Conservation (phyloP, 768 basidiomycete genomes). For the Pleurotus cornucopiae region DNA sequence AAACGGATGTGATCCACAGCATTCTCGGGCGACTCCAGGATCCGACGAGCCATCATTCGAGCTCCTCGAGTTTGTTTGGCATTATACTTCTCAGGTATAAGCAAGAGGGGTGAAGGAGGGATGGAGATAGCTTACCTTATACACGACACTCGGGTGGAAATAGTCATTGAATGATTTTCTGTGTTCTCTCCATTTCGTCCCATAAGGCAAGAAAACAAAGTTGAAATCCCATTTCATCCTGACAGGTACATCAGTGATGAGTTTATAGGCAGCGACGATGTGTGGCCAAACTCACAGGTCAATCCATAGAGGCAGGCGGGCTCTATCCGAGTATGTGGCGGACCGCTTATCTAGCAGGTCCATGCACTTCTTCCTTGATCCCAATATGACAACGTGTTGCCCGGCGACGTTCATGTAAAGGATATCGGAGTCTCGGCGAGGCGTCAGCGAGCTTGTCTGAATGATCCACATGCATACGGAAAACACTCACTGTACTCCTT, state of each 20-base stretch:
- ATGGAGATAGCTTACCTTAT: neutral
- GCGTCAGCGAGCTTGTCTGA: neutral
- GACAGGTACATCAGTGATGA: neutral
- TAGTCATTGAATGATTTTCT: conserved; percentile 21
- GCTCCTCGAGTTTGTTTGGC: neutral
- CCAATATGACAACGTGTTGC: conserved; percentile 8
- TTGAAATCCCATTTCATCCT: conserved; percentile 15
- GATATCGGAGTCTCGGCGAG: conserved; percentile 9
- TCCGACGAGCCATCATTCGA: neutral
- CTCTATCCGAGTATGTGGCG: conserved; percentile 14
- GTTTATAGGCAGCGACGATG: neutral
- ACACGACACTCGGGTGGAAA: conserved; percentile 15
- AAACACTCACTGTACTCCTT: conserved; percentile 23
- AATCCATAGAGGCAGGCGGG: neutral
- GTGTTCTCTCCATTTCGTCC: conserved; percentile 18
- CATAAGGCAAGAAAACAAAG: conserved; percentile 18
- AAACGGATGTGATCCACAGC: conserved; percentile 3
- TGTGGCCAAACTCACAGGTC: neutral
- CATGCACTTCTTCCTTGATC: conserved; percentile 6
- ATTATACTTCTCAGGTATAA: neutral
- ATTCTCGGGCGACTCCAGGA: conserved; percentile 4
- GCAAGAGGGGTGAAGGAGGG: neutral
- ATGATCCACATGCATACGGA: neutral
- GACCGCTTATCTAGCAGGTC: conserved; percentile 19
- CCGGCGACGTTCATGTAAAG: conserved; percentile 8